Evolutionary conservation across 345 rosid species (phyloP).

Genomic region (Salix arbutifolia): DNA sequence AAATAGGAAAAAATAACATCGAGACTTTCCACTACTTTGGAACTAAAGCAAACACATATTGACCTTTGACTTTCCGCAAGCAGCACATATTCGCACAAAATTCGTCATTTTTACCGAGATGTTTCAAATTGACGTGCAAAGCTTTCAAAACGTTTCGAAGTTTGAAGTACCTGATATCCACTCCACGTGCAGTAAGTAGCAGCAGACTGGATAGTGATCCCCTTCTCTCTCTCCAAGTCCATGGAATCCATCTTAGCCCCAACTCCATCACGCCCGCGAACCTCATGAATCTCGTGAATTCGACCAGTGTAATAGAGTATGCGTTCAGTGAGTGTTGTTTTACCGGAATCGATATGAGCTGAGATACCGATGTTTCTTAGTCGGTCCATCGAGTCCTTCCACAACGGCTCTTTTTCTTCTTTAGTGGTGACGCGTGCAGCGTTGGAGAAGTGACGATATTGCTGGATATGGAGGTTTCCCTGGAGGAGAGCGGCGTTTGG

Average conservation of each 20-base stretch:
- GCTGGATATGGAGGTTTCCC: constrained; percentile 39
- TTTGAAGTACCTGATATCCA: constrained; percentile 56
- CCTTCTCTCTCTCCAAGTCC: constrained; percentile 98
- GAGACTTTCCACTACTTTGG: neutral
- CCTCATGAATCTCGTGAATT: constrained; percentile 99
- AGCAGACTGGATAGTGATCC: constrained; percentile 98
- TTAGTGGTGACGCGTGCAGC: constrained; percentile 54
- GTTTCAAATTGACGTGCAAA: neutral
- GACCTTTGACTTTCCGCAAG: neutral
- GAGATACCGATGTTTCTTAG: constrained; percentile 95
- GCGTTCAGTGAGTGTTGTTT: constrained; percentile 94
- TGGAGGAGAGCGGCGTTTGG: constrained; percentile 53
- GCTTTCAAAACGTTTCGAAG: neutral
- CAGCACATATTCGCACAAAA: neutral
- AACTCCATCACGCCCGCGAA: constrained; percentile 90
- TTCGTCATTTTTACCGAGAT: neutral
- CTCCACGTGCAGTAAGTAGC: constrained; percentile 98
- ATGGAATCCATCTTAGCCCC: constrained; percentile 99
- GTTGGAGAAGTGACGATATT: constrained; percentile 61
- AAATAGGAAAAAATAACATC: neutral
- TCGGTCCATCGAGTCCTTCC: constrained; percentile 93
- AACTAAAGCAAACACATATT: neutral
- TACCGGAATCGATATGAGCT: constrained; percentile 97
- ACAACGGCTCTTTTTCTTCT: constrained; percentile 83
- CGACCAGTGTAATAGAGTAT: constrained; percentile 83